Evolutionary conservation across 306 rosid species (phyloP).

Genomic region (Psophocarpus tetragonolobus): DNA sequence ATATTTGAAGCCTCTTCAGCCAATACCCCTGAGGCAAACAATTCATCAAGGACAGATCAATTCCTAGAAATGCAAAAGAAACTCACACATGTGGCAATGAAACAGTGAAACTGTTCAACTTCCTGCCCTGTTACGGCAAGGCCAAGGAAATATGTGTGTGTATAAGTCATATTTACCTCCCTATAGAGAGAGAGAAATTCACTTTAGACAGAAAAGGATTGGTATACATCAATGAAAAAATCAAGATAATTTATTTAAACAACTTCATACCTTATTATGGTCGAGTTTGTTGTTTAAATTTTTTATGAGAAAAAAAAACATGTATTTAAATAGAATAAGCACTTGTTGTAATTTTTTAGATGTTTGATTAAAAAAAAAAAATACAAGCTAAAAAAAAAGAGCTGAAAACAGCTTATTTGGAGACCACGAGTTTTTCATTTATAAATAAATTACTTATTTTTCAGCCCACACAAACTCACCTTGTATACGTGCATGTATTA

Average conservation of each 20-base stretch:
- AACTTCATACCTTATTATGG: background rate
- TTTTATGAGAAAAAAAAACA: too few relatives aligned
- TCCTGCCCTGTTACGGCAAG: background rate
- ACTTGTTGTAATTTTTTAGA: too few relatives aligned
- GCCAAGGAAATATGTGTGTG: background rate
- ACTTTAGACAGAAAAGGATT: background rate
- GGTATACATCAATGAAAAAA: background rate
- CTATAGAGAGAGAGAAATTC: background rate
- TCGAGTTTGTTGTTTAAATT: too few relatives aligned
- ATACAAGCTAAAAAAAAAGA: too few relatives aligned
- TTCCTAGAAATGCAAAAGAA: constrained; percentile 19
- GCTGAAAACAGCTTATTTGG: too few relatives aligned
- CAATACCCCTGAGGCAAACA: constrained; percentile 54
- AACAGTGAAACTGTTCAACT: constrained; percentile 18
- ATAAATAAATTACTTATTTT: too few relatives aligned
- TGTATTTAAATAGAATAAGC: too few relatives aligned
- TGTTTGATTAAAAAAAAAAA: too few relatives aligned
- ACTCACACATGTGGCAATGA: constrained; percentile 10
- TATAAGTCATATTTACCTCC: background rate
- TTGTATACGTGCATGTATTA: background rate
- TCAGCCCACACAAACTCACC: too few relatives aligned
- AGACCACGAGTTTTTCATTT: too few relatives aligned
- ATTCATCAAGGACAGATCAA: constrained; percentile 37
- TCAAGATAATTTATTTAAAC: background rate
- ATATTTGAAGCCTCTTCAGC: constrained; percentile 90